A percentile compares a stretch with the other conserved stretches of the same genome.
Conservation (phyloP, 139 green algal species). For the Chlorella ohadii region DNA sequence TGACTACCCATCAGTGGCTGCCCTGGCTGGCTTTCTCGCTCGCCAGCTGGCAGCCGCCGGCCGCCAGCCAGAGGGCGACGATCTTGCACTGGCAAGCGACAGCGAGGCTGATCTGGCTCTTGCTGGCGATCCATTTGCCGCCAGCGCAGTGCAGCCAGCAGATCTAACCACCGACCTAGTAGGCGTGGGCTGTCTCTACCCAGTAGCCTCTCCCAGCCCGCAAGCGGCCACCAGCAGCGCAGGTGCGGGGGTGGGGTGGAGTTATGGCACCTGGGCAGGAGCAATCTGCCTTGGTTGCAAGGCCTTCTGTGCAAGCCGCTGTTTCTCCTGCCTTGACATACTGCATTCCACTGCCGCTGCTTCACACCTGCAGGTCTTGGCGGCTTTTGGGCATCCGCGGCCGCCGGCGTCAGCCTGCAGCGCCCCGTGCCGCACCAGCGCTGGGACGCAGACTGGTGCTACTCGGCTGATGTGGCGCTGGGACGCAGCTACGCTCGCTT, state of each 20-base stretch:
- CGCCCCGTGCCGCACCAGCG: constrained; percentile 53
- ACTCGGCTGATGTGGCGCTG: constrained; percentile 10
- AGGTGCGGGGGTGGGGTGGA: not conserved
- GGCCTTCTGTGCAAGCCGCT: no score
- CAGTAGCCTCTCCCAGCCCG: not conserved
- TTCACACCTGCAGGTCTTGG: constrained; percentile 12
- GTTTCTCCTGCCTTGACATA: no score
- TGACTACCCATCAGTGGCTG: constrained; percentile 60
- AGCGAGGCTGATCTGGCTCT: not conserved
- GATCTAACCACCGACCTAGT: constrained; percentile 8
- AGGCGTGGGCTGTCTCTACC: constrained; percentile 27
- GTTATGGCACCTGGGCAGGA: no score
- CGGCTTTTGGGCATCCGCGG: constrained; percentile 20
- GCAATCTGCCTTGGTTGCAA: no score
- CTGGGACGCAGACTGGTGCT: constrained; percentile 70
- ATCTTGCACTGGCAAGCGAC: no score
- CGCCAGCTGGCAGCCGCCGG: not conserved
- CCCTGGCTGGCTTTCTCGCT: constrained; percentile 43
- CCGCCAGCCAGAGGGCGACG: not conserved
- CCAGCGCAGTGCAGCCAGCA: not conserved
- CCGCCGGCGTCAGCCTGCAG: constrained; percentile 55
- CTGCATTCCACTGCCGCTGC: no score
- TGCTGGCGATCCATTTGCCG: not conserved
- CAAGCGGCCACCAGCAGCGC: not conserved
- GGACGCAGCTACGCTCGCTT: constrained; percentile 58